Evolutionary conservation across 2,329 filamentous ascomycete species (phyloP).

Genomic region (Fusarium mexicanum): DNA sequence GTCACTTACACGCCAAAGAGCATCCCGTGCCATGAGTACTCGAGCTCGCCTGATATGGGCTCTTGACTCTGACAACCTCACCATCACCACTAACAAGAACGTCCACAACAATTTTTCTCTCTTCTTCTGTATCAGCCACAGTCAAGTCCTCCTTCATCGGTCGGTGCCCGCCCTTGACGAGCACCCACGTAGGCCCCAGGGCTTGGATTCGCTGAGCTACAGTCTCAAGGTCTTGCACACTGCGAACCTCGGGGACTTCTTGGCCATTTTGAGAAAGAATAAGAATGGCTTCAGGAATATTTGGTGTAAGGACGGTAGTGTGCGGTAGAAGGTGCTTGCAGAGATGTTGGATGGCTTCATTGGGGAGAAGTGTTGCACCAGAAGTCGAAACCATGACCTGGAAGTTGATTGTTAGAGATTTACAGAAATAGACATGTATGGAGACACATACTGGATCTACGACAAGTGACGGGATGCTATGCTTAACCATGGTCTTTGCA

Average conservation of each 20-base stretch:
- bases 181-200: constrained; percentile 80
- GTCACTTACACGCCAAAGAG: constrained; percentile 80
- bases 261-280: constrained; percentile 66
- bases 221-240: constrained; percentile 71
- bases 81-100: constrained; percentile 72
- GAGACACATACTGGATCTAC: constrained; percentile 50
- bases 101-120: constrained; percentile 77
- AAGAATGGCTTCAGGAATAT: constrained; percentile 77
- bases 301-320: constrained; percentile 78
- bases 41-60: constrained; percentile 74
- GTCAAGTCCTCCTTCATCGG: constrained; percentile 74
- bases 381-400: constrained; percentile 93
- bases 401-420: neutral
- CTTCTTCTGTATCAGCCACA: constrained; percentile 65
- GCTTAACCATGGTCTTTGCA: constrained; percentile 44
- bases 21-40: constrained; percentile 97
- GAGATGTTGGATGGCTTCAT: constrained; percentile 70
- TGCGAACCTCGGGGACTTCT: constrained; percentile 55
- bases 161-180: constrained; percentile 92
- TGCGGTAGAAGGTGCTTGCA: constrained; percentile 68
- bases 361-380: constrained; percentile 74
- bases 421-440: neutral
- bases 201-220: constrained; percentile 73
- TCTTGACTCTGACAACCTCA: constrained; percentile 71
- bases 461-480: constrained; percentile 47